Evolutionary conservation across 2,329 filamentous ascomycete genomes (phyloP), one percentile per base, ranked within the genome.

Genomic region (Venturia carpophila): DNA sequence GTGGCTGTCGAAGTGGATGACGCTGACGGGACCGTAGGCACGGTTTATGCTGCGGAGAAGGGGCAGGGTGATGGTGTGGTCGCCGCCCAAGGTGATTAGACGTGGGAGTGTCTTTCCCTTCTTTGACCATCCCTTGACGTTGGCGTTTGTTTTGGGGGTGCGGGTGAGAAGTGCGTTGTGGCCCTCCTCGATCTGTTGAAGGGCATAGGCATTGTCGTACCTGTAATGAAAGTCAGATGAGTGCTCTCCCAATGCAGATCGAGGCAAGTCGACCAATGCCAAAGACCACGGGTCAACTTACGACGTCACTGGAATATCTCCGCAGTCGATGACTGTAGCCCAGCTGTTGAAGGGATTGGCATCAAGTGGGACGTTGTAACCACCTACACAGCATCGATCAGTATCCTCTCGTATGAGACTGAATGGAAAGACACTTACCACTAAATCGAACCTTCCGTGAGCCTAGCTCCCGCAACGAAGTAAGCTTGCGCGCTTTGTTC

Each of bases 271-370:
- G 21, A 47, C n/a, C 49, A 17, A 21, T 47, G 62, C 62, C 41
- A 39, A 19, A 19, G 43, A 58, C 13, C 41, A 27, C 47, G 11
- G 21, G 1, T 24, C 21, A 19, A 75, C 85, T 76, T 80, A 92
- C 85, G 89, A 92, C 13, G 89, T 93, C 3, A 94, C 90, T 0
- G 90, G 90, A 61, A 93, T 90, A 72, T 94, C 90, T 67, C 90
- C 90, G 73, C 90, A 94, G 74, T 94, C 90, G 1, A 94, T 77
- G 2, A 94, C 85, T 62, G 84, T 91, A 10, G 91, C 87, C 84
- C 90, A 93, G 71, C 84, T 87, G 73, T 88, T 86, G 79, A 94
- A 94, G 0, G 90, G 89, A 75, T 94, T 93, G 27, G 88, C 88
- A 37, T 84, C 80, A 17, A 95, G 79, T 0, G 90, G 90, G 5